Percentiles rank a stretch among this genome's conserved stretches.
These are phyloP conservation scores for Coprinellus micaceus DNA, from an alignment of 768 basidiomycete genomes.

Conservation along the genomic window DNA sequence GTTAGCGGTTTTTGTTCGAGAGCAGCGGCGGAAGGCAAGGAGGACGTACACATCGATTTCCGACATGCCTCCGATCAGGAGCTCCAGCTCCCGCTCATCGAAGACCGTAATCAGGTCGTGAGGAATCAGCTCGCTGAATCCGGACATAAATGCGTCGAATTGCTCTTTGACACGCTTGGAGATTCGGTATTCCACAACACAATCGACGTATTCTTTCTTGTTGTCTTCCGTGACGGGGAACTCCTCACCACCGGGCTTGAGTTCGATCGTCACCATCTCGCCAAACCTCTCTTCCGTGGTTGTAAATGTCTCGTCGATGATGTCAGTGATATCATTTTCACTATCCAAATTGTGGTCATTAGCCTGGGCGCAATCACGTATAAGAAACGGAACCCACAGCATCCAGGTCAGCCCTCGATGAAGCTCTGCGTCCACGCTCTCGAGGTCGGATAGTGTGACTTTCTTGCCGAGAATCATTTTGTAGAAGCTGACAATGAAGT, in stretches of 20 bases:
- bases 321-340: slow-evolving; percentile 96
- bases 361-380: slow-evolving; percentile 1
- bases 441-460: slow-evolving; percentile 88
- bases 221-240: slow-evolving; percentile 92
- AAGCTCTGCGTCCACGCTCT: slow-evolving; percentile 94
- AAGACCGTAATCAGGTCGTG: slow-evolving; percentile 98
- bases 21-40: not conserved
- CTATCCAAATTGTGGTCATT: slow-evolving; percentile 33
- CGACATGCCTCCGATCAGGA: slow-evolving; percentile 98
- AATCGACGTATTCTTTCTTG: slow-evolving; percentile 98
- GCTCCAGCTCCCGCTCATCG: slow-evolving; percentile 94
- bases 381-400: slow-evolving; percentile 61
- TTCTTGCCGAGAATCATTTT: slow-evolving; percentile 99
- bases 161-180: slow-evolving; percentile 96
- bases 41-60: slow-evolving; percentile 94
- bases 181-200: slow-evolving; percentile 95
- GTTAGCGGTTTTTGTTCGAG: not conserved
- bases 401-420: slow-evolving; percentile 98
- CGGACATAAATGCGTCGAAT: slow-evolving; percentile 99
- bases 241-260: slow-evolving; percentile 85
- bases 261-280: slow-evolving; percentile 94
- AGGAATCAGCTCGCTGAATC: slow-evolving; percentile 98
- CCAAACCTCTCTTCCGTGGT: slow-evolving; percentile 98
- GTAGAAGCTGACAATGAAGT: slow-evolving; percentile 99
- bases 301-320: slow-evolving; percentile 97